Percentiles rank a stretch among this genome's conserved stretches.
Evolutionary conservation across 768 basidiomycete genomes (phyloP).

Genomic region (Phallus indusiatus): DNA sequence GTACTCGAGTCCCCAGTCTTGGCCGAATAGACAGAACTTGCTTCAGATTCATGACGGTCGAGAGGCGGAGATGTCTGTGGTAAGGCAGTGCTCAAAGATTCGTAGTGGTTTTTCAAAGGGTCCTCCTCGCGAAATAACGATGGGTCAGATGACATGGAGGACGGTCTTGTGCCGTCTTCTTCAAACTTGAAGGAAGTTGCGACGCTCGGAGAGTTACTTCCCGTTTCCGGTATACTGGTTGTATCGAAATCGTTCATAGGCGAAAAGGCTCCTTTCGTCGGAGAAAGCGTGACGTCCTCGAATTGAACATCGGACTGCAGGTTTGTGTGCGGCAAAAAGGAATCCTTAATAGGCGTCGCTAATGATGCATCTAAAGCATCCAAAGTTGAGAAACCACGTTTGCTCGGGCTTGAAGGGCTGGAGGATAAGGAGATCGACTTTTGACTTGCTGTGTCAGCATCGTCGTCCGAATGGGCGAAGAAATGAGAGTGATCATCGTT

Average conservation of each 20-base stretch:
- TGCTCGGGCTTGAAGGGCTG: conserved; percentile 25
- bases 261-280: neutral
- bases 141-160: conserved; percentile 42
- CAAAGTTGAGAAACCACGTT: conserved; percentile 10
- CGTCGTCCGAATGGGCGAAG: conserved; percentile 33
- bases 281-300: neutral
- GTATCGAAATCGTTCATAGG: neutral
- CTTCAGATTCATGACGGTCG: conserved; percentile 19
- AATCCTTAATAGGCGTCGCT: neutral
- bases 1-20: conserved; percentile 20
- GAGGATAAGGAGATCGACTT: conserved; percentile 70
- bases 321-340: neutral
- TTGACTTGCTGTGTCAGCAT: conserved; percentile 72
- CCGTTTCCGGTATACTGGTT: neutral
- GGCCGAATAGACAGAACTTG: conserved; percentile 52
- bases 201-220: conserved; percentile 3
- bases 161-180: conserved; percentile 14
- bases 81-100: conserved; percentile 16
- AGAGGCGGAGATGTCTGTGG: conserved; percentile 20
- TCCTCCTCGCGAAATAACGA: conserved; percentile 35
- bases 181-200: conserved; percentile 10
- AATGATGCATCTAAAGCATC: conserved; percentile 11
- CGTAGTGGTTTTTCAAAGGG: conserved; percentile 18
- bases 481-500: conserved; percentile 15
- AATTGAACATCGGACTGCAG: neutral